Conservation (phyloP, 345 rosid genomes). For the Citrus australasica region DNA sequence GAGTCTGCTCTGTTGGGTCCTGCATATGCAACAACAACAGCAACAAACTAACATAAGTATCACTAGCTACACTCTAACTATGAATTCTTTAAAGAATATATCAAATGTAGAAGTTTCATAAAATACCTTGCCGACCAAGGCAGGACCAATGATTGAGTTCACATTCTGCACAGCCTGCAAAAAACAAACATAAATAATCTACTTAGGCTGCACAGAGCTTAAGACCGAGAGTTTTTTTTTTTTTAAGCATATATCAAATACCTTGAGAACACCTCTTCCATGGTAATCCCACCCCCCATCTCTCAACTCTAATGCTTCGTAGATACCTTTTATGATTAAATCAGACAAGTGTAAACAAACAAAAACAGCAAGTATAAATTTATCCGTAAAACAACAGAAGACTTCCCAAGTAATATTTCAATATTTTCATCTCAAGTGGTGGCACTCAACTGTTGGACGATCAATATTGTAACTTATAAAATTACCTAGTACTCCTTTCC, state of each 20-base stretch:
- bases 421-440: too few species aligned
- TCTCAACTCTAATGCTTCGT: constrained; percentile 63
- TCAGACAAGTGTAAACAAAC: neutral
- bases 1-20: constrained; percentile 58
- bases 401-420: neutral
- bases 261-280: constrained; percentile 72
- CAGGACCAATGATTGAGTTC: constrained; percentile 54
- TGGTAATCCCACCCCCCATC: constrained; percentile 71
- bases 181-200: neutral
- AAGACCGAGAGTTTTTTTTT: neutral
- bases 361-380: neutral
- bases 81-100: neutral
- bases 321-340: constrained; percentile 40
- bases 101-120: neutral
- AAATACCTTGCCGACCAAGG: constrained; percentile 63
- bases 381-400: neutral
- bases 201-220: neutral
- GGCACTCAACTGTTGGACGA: neutral
- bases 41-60: neutral
- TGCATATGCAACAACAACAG: constrained; percentile 18
- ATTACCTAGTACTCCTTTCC: too few species aligned
- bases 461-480: too few species aligned
- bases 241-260: neutral
- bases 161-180: constrained; percentile 61
- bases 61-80: neutral